Base-by-base conservation (phyloP, 441 rosid species). In the Erodium moschatum region DNA sequence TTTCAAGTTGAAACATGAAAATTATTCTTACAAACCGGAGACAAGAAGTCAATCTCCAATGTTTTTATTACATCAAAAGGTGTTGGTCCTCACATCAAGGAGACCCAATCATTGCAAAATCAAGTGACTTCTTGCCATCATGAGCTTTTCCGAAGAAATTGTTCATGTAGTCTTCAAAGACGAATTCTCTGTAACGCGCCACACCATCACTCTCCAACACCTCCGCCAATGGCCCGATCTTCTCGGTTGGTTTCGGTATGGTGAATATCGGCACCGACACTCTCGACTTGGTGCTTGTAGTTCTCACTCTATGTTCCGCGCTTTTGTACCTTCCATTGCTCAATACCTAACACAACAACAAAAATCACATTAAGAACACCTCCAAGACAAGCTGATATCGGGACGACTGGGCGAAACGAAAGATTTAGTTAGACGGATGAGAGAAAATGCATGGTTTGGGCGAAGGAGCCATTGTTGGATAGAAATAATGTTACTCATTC, bases 301-400 rank as follows among this genome's bases (percentile, higher is more conserved):
- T 81, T 3, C 83, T 73, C 15, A 87, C 92, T 73, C 87, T 81
- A 24, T 84, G 87, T 21, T 87, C 88, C 0, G 86, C 86, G 69
- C 92, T 87, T 79, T 75, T 82, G 70, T 85, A 87, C 65, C 60
- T 87, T 52, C 87, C 88, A 70, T 85, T 87, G 79, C 88, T 87
- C 5, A 79, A 46, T 71, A 87, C 84, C 89, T 86, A 40, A 70
- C 19, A 27, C 65, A 35, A 65, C 48, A 8, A 3, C 54, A 13
- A 52, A 11, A 3, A 29, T 11, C 27, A 24, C 27, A 2, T 24
- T n/a, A n/a, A n/a, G n/a, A n/a, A n/a, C n/a, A n/a, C n/a, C n/a
- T n/a, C n/a, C n/a, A n/a, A n/a, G n/a, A n/a, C n/a, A n/a, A n/a
- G n/a, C n/a, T n/a, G n/a, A n/a, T n/a, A n/a, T n/a, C n/a, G n/a